Conservation (phyloP, 495 filamentous ascomycete species). For the Tuber brumale region DNA sequence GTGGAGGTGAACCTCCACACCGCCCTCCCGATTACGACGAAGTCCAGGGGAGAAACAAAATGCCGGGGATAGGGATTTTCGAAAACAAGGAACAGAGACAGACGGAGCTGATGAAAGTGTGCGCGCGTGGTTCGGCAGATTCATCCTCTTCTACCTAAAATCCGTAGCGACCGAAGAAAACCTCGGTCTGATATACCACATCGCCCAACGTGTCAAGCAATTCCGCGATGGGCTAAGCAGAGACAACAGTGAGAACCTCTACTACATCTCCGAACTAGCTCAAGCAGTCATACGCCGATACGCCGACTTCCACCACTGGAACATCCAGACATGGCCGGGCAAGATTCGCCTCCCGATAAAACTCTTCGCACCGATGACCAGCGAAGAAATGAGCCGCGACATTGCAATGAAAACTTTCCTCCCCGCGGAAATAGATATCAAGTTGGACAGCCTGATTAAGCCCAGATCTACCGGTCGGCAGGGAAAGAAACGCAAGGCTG, state of each 20-base stretch:
- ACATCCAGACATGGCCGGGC: slow-evolving; percentile 70
- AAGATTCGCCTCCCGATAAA: slow-evolving; percentile 73
- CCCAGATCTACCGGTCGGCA: slow-evolving; percentile 19
- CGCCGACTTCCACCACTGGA: slow-evolving; percentile 64
- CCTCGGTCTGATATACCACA: slow-evolving; percentile 79
- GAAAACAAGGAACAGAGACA: slow-evolving; percentile 35
- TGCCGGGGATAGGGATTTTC: slow-evolving; percentile 17
- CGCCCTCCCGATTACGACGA: not conserved
- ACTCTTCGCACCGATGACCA: slow-evolving; percentile 66
- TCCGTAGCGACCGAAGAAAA: slow-evolving; percentile 80
- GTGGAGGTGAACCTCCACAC: not conserved
- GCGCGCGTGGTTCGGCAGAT: slow-evolving; percentile 47
- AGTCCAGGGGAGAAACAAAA: not conserved
- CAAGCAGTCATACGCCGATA: slow-evolving; percentile 75
- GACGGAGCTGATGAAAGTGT: slow-evolving; percentile 43
- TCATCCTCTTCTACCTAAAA: slow-evolving; percentile 81
- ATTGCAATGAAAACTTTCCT: slow-evolving; percentile 78
- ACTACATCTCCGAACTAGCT: slow-evolving; percentile 81
- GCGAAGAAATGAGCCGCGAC: slow-evolving; percentile 70
- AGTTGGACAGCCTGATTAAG: slow-evolving; percentile 52
- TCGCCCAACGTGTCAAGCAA: slow-evolving; percentile 88
- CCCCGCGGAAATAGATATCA: slow-evolving; percentile 67
- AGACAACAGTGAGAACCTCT: slow-evolving; percentile 59
- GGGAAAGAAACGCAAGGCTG: slow-evolving; percentile 49
- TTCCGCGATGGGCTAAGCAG: slow-evolving; percentile 67